These are phyloP conservation scores for Microdochium paspali DNA, from an alignment of 2,329 filamentous ascomycete genomes.

Conservation along the genomic window DNA sequence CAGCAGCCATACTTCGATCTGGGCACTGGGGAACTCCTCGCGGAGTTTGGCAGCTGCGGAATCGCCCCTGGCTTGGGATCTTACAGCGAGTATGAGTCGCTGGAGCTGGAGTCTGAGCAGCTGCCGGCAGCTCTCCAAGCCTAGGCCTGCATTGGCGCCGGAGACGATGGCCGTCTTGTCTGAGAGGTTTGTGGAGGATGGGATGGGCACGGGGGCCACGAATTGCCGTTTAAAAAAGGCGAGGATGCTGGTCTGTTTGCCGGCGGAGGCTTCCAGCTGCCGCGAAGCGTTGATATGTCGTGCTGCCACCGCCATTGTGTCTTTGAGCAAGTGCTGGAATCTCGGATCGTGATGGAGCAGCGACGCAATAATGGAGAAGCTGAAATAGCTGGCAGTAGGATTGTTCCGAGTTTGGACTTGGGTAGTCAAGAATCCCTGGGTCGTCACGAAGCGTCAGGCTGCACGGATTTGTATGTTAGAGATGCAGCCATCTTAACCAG, in stretches of 20 bases:
- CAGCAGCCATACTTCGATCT: slow-evolving; percentile 26
- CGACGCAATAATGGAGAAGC: too few relatives aligned
- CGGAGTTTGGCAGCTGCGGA: slow-evolving; percentile 18
- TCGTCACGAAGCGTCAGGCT: too few relatives aligned
- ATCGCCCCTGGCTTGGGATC: slow-evolving; percentile 20
- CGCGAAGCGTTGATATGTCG: slow-evolving; percentile 48
- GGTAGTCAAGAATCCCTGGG: too few relatives aligned
- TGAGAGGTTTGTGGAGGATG: slow-evolving; percentile 5
- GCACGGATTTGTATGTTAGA: too few relatives aligned
- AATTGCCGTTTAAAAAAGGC: slow-evolving; percentile 3
- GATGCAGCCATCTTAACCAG: too few relatives aligned
- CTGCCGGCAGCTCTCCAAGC: slow-evolving; percentile 25
- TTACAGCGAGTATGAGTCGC: slow-evolving; percentile 25
- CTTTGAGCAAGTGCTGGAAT: too few relatives aligned
- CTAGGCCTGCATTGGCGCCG: slow-evolving; percentile 14
- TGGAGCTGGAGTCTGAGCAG: slow-evolving; percentile 19
- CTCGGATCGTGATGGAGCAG: too few relatives aligned
- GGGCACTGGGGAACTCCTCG: slow-evolving; percentile 13
- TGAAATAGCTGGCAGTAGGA: too few relatives aligned
- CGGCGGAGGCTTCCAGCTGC: slow-evolving; percentile 6
- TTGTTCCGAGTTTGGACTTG: too few relatives aligned
- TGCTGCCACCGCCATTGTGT: slow-evolving; percentile 14
- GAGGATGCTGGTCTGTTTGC: not conserved
- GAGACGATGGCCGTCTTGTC: slow-evolving; percentile 26
- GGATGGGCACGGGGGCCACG: slow-evolving; percentile 1